Percentiles rank a stretch among this genome's conserved stretches.
Evolutionary conservation across 2,329 filamentous ascomycete species (phyloP).

Genomic region (Xylaria sp.): DNA sequence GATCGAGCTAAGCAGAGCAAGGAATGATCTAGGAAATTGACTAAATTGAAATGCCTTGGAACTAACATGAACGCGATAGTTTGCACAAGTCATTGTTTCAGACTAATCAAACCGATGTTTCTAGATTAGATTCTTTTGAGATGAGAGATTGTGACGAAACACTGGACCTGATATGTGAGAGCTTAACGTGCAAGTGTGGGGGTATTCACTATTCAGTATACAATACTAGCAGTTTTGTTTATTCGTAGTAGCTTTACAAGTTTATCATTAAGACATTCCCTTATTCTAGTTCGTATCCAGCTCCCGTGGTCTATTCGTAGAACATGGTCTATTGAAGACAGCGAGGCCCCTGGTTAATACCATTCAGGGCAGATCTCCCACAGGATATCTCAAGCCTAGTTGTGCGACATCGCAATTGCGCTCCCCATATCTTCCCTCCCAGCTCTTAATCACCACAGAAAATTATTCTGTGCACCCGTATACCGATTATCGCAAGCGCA

Average conservation of each 20-base stretch:
- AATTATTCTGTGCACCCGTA: background rate
- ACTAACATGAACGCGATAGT: too few relatives aligned
- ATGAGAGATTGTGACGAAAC: background rate
- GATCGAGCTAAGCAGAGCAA: slow-evolving; percentile 7
- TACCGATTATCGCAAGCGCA: background rate
- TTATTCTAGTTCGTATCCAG: background rate
- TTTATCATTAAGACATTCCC: background rate
- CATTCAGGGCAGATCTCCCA: slow-evolving; percentile 5
- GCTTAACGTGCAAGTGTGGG: background rate
- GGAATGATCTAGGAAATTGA: slow-evolving; percentile 13
- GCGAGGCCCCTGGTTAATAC: background rate
- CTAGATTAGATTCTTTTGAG: background rate
- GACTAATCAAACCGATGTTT: background rate
- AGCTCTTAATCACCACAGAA: background rate
- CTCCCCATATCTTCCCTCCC: background rate
- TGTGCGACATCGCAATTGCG: slow-evolving; percentile 4
- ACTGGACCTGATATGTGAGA: background rate
- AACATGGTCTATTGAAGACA: background rate
- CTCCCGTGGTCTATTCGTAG: background rate
- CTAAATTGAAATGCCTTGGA: slow-evolving; percentile 2
- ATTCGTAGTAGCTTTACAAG: background rate
- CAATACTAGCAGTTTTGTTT: background rate
- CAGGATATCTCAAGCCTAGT: slow-evolving; percentile 1
- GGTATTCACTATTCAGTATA: too few relatives aligned
- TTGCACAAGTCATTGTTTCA: too few relatives aligned